phyloP scores from a whole-genome alignment of 2,329 filamentous ascomycete genomes.

The Pseudogymnoascus sp. region DNA sequence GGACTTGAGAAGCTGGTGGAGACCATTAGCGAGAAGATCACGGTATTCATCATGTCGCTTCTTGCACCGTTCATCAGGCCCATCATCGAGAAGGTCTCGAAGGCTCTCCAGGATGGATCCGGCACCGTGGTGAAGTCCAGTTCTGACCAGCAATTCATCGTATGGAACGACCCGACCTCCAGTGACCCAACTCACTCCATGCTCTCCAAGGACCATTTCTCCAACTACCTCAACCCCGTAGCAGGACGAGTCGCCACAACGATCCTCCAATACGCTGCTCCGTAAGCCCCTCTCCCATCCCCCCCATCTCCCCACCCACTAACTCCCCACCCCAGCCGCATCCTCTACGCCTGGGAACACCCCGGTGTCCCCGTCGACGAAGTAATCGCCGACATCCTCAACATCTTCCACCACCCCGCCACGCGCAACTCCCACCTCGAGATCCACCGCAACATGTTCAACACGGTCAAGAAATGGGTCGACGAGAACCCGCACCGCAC shows the following conservation, averaged over 20 bases:
- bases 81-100: constrained; percentile 79
- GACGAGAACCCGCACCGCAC: constrained; percentile 59
- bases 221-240: constrained; percentile 68
- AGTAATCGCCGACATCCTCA: constrained; percentile 71
- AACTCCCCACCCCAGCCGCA: constrained; percentile 40
- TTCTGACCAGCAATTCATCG: constrained; percentile 67
- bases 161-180: constrained; percentile 68
- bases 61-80: constrained; percentile 87
- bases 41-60: constrained; percentile 82
- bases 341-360: constrained; percentile 92
- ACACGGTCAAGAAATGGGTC: constrained; percentile 74
- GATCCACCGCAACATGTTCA: constrained; percentile 83
- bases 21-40: constrained; percentile 86
- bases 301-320: constrained; percentile 13
- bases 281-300: constrained; percentile 53
- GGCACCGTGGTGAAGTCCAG: constrained; percentile 61
- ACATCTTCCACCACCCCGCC: constrained; percentile 85
- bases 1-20: constrained; percentile 86
- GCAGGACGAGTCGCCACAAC: constrained; percentile 66
- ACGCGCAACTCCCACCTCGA: constrained; percentile 67
- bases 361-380: constrained; percentile 73
- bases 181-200: constrained; percentile 76
- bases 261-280: constrained; percentile 79
- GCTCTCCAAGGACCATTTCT: constrained; percentile 78
- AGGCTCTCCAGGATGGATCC: constrained; percentile 78